These are phyloP conservation scores for Escovopsis sp. DNA, from an alignment of 2,329 filamentous ascomycete genomes.

Conservation along the genomic window DNA sequence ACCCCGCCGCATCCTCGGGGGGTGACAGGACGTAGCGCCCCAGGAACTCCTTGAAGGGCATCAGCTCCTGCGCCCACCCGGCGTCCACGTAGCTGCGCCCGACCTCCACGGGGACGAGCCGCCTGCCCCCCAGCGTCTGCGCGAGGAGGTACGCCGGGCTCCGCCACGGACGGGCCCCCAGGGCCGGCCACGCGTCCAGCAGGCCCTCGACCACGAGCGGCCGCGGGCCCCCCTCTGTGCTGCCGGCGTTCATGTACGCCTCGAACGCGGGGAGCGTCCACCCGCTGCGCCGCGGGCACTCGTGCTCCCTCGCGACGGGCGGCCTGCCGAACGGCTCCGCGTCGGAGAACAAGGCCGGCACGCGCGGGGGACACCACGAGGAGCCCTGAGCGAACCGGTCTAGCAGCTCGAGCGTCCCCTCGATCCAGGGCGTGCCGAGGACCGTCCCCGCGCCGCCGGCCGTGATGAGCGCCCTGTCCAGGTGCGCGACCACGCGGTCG, in stretches of 20 bases:
- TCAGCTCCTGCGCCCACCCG: constrained; percentile 70
- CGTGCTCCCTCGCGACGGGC: constrained; percentile 8
- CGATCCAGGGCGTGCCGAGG: constrained; percentile 37
- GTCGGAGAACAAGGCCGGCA: constrained; percentile 10
- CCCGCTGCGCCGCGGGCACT: constrained; percentile 17
- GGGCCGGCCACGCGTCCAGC: constrained; percentile 59
- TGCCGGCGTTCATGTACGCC: constrained; percentile 36
- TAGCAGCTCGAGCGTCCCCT: constrained; percentile 33
- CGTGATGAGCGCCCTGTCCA: constrained; percentile 68
- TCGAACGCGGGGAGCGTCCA: constrained; percentile 48
- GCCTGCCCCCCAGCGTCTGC: constrained; percentile 58
- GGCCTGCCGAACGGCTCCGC: constrained; percentile 18
- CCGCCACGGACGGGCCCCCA: constrained; percentile 53
- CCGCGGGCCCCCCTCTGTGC: constrained; percentile 21
- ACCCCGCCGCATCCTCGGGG: too few species aligned
- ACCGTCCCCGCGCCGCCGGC: constrained; percentile 44
- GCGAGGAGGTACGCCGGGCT: constrained; percentile 59
- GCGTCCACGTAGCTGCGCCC: constrained; percentile 79
- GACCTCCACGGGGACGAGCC: constrained; percentile 75
- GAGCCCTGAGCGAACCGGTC: too few species aligned
- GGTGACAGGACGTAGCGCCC: constrained; percentile 39
- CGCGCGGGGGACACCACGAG: too few species aligned
- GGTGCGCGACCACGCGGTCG: constrained; percentile 42
- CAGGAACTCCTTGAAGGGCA: constrained; percentile 62
- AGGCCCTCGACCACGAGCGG: constrained; percentile 59